Conservation (phyloP, 345 rosid species). For the Orychophragmus violaceus region DNA sequence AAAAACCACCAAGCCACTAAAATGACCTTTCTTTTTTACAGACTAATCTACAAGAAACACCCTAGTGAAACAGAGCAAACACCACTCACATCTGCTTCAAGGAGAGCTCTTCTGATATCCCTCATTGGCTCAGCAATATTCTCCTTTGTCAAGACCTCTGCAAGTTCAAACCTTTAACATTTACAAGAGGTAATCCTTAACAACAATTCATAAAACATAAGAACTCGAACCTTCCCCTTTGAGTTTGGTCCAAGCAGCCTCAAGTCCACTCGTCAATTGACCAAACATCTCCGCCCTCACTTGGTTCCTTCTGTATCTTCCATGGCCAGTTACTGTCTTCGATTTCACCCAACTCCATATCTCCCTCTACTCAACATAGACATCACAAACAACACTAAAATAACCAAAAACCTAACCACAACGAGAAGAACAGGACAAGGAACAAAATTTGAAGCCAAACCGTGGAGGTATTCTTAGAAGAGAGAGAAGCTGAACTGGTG, state of each 20-base stretch:
- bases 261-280: constrained; percentile 87
- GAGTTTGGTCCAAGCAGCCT: constrained; percentile 95
- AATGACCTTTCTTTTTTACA: neutral
- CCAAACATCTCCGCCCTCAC: constrained; percentile 96
- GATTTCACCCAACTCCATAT: constrained; percentile 63
- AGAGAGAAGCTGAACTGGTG: constrained; percentile 40
- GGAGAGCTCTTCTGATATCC: constrained; percentile 91
- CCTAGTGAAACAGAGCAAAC: neutral
- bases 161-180: constrained; percentile 10
- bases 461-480: constrained; percentile 48
- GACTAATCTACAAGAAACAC: neutral
- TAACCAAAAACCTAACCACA: neutral
- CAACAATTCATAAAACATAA: neutral
- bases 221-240: constrained; percentile 74
- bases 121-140: constrained; percentile 94
- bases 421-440: neutral
- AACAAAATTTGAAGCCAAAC: constrained; percentile 18
- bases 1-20: constrained; percentile 9
- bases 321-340: constrained; percentile 31
- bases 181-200: neutral
- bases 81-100: constrained; percentile 94
- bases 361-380: constrained; percentile 42
- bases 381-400: neutral
- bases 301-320: constrained; percentile 40
- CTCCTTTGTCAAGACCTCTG: constrained; percentile 91